A percentile compares a stretch with the other conserved stretches of the same genome.
These are phyloP conservation scores for Microsporum audouinii DNA, from an alignment of 2,329 filamentous ascomycete species.

Conservation along the genomic window DNA sequence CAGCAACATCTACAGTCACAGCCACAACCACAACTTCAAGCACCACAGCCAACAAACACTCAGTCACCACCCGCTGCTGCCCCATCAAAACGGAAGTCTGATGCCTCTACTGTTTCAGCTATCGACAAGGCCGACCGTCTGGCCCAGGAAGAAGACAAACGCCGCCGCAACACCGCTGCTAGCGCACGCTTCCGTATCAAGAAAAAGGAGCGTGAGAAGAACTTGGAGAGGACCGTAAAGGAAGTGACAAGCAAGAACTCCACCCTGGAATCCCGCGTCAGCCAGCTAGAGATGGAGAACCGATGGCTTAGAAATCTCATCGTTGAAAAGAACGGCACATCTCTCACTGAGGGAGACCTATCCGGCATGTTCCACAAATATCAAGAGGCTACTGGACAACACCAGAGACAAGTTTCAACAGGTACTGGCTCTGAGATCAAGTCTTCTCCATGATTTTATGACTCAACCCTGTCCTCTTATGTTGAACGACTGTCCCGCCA, in stretches of 20 bases:
- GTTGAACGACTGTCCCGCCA: not conserved
- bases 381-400: conserved; percentile 19
- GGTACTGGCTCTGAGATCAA: not conserved
- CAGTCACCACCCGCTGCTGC: not conserved
- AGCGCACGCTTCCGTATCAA: conserved; percentile 83
- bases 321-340: conserved; percentile 61
- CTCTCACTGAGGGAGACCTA: conserved; percentile 32
- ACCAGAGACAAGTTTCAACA: not conserved
- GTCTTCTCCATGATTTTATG: not conserved
- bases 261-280: conserved; percentile 59
- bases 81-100: conserved; percentile 11
- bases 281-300: conserved; percentile 71
- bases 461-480: no score
- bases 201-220: conserved; percentile 91
- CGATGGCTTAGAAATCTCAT: conserved; percentile 71
- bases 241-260: conserved; percentile 73
- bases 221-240: conserved; percentile 67
- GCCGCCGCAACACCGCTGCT: conserved; percentile 76
- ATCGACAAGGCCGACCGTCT: conserved; percentile 61
- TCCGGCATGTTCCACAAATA: conserved; percentile 32
- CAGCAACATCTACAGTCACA: conserved; percentile 2
- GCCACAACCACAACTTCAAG: not conserved
- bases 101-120: conserved; percentile 29
- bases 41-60: not conserved
- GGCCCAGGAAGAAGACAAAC: conserved; percentile 80